Conservation (phyloP, 2,329 filamentous ascomycete species). For the Dryadomyces quercivorus region DNA sequence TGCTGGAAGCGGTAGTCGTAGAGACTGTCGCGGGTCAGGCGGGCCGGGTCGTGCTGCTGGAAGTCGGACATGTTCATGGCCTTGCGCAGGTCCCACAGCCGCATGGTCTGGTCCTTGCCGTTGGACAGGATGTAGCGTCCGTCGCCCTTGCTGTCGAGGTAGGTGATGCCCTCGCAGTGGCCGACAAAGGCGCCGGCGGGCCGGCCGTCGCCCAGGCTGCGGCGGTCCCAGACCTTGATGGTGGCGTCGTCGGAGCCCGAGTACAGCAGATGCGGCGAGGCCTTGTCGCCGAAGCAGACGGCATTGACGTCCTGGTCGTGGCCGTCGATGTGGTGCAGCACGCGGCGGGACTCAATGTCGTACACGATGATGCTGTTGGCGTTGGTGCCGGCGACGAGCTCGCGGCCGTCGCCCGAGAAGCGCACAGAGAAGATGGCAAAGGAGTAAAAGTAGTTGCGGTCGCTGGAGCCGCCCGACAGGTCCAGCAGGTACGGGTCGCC, state of each 20-base stretch:
- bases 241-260: constrained; percentile 92
- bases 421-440: constrained; percentile 79
- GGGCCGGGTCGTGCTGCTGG: constrained; percentile 40
- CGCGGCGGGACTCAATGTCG: constrained; percentile 70
- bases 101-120: constrained; percentile 93
- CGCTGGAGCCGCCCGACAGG: constrained; percentile 38
- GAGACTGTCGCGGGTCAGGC: constrained; percentile 51
- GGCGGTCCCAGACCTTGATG: constrained; percentile 90
- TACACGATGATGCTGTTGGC: constrained; percentile 74
- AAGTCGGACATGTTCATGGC: constrained; percentile 65
- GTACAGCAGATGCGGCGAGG: constrained; percentile 86
- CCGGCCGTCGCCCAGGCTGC: constrained; percentile 78
- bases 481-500: constrained; percentile 74
- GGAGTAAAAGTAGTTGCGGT: constrained; percentile 17
- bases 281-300: constrained; percentile 84
- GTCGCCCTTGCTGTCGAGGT: constrained; percentile 59
- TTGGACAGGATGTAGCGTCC: constrained; percentile 82
- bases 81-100: constrained; percentile 89
- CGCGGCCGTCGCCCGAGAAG: constrained; percentile 82
- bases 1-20: constrained; percentile 65
- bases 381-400: constrained; percentile 82
- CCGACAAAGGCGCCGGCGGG: constrained; percentile 55
- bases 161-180: constrained; percentile 54
- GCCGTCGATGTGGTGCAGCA: constrained; percentile 63
- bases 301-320: constrained; percentile 90